These are phyloP conservation scores for Leccinum proximum DNA, from an alignment of 1,284 basidiomycete species.

Conservation along the genomic window DNA sequence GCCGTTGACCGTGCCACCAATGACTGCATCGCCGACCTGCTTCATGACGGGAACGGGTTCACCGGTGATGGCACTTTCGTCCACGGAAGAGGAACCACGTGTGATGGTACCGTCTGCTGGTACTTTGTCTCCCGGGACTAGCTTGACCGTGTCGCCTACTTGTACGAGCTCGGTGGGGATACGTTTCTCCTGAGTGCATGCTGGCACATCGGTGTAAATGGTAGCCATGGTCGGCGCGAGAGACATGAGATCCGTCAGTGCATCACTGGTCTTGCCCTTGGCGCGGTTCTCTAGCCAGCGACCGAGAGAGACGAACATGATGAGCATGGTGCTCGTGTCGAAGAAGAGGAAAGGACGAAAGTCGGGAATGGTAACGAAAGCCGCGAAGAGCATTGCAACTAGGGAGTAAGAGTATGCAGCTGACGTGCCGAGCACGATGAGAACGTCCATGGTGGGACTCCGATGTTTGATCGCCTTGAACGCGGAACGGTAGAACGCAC, in stretches of 20 bases:
- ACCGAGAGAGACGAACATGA: constrained; percentile 96
- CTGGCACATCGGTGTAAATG: constrained; percentile 84
- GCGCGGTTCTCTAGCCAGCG: constrained; percentile 96
- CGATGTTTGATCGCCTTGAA: constrained; percentile 91
- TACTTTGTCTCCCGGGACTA: constrained; percentile 96
- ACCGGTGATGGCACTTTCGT: constrained; percentile 98
- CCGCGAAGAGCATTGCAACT: constrained; percentile 64
- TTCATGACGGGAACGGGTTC: constrained; percentile 94
- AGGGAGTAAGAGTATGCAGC: constrained; percentile 93
- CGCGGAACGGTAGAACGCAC: constrained; percentile 86
- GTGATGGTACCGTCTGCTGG: constrained; percentile 94
- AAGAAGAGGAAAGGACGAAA: constrained; percentile 92
- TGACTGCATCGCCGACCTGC: constrained; percentile 78
- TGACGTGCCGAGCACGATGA: constrained; percentile 94
- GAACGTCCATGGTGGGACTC: constrained; percentile 95
- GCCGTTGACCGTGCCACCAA: constrained; percentile 97
- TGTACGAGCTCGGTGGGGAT: constrained; percentile 95
- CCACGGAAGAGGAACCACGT: constrained; percentile 83
- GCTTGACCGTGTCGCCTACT: constrained; percentile 90
- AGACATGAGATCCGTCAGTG: constrained; percentile 94
- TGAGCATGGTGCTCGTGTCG: constrained; percentile 98
- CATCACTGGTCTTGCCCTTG: constrained; percentile 96
- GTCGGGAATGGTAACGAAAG: constrained; percentile 59
- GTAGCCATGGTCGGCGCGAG: constrained; percentile 94
- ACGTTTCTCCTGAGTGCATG: constrained; percentile 82